Evolutionary conservation across 306 rosid species (phyloP), one percentile per base, ranked within the genome.

Genomic region (Lotus japonicus): DNA sequence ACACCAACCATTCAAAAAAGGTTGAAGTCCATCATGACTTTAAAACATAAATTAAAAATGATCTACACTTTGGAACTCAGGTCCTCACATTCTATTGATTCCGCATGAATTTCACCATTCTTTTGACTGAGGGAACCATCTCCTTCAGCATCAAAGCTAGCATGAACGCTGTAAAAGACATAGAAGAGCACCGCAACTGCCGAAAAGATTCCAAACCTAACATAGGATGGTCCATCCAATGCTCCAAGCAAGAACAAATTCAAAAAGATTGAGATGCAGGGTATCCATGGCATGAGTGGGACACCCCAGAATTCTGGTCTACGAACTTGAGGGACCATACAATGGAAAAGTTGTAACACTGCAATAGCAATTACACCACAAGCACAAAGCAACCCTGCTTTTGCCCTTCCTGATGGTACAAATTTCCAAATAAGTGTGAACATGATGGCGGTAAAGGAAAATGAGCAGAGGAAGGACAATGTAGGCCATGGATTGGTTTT

Each of bases 281-380:
- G 98, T 57, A 92, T 79, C 98, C 97, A 92, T 9, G 98, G 98
- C 98, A 92, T 92, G 52, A 90, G 76, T 4, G 98, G 98, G 43
- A 92, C 97, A 4, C 97, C 98, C 98, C 98, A 90, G 52, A 83
- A 86, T 74, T 92, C 88, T 0, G 98, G 98, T 68, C 88, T 90
- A 5, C 96, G 39, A 1, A 73, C 92, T 48, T 90, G 98, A 19
- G 92, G 96, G 68, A 86, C 92, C 86, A 81, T 84, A 55, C 81
- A 84, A 35, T 86, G 80, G 58, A 92, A 92, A 50, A 86, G 61
- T 44, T 90, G 87, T 13, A 87, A 31, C 4, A 88, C 46, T 16
- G 79, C 81, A 9, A 84, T 8, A 1, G 87, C 91, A 19, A 85
- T 57, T 26, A 83, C 71, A 36, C 85, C 89, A 19, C 78, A 72